Percentiles rank a stretch among this genome's conserved stretches.
These are phyloP conservation scores for Furcasterigmium sp. DNA, from an alignment of 2,329 filamentous ascomycete genomes.

Conservation along the genomic window DNA sequence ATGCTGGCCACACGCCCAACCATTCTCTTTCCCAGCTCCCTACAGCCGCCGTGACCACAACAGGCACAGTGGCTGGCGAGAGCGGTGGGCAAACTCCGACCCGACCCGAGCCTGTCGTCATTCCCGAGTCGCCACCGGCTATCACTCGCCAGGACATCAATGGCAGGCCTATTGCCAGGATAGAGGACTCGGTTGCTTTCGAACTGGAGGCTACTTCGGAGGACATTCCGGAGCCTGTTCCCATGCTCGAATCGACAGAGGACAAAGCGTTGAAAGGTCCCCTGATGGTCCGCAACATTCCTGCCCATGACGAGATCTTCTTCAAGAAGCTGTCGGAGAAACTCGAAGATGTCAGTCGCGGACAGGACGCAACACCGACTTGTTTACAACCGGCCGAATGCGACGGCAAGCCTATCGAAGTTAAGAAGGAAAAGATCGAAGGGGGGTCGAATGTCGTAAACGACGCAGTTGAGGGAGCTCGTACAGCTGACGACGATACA, in stretches of 20 bases:
- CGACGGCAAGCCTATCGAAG: conserved; percentile 19
- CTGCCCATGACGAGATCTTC: conserved; percentile 51
- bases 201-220: conserved; percentile 2
- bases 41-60: conserved; percentile 35
- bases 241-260: conserved; percentile 31
- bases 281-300: conserved; percentile 49
- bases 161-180: background rate
- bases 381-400: conserved; percentile 25
- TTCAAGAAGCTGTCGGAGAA: conserved; percentile 44
- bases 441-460: conserved; percentile 10
- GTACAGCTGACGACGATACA: conserved; percentile 12
- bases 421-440: conserved; percentile 9
- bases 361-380: conserved; percentile 39
- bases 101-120: conserved; percentile 6
- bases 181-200: conserved; percentile 3
- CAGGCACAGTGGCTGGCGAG: conserved; percentile 30
- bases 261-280: conserved; percentile 46
- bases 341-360: conserved; percentile 41
- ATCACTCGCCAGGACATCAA: background rate
- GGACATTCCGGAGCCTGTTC: conserved; percentile 16
- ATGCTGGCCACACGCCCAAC: conserved; percentile 59
- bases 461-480: conserved; percentile 9
- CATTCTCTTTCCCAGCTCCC: conserved; percentile 50
- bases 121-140: background rate
- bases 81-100: conserved; percentile 30